These are phyloP conservation scores for Termitomyces sp. DNA, from an alignment of 768 basidiomycete species.

Conservation along the genomic window DNA sequence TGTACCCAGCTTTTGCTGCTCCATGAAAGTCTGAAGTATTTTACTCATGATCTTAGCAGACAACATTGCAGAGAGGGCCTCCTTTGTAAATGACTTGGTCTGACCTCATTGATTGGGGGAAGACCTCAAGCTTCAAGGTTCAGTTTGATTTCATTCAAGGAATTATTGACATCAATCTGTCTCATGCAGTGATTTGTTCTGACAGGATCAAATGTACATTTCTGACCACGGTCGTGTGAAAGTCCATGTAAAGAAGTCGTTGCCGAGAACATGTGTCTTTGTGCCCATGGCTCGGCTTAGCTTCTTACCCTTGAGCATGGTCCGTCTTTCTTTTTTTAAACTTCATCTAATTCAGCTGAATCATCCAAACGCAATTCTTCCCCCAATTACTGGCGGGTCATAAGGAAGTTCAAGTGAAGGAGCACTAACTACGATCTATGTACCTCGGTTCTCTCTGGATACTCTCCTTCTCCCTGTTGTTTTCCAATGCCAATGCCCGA, in stretches of 20 bases:
- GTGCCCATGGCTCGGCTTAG: not conserved
- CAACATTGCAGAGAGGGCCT: not conserved
- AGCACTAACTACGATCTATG: not conserved
- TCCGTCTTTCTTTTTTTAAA: not conserved
- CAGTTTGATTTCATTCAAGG: not conserved
- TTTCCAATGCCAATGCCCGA: constrained; percentile 8
- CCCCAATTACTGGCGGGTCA: not conserved
- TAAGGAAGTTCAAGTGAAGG: not conserved
- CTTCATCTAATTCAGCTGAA: not conserved
- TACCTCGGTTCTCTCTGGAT: not conserved
- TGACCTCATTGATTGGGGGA: not conserved
- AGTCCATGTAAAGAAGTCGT: not conserved
- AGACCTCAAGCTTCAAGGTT: not conserved
- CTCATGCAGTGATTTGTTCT: too few species aligned
- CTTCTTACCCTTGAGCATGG: not conserved
- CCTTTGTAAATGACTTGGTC: not conserved
- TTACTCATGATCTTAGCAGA: not conserved
- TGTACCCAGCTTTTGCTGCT: not conserved
- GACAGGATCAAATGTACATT: not conserved
- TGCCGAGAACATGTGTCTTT: not conserved
- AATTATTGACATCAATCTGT: not conserved
- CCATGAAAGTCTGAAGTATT: not conserved
- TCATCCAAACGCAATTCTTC: not conserved
- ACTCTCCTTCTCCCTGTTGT: not conserved
- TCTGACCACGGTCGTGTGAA: not conserved